Base-by-base conservation (phyloP, 2,329 filamentous ascomycete genomes). In the Fusarium newnesense region DNA sequence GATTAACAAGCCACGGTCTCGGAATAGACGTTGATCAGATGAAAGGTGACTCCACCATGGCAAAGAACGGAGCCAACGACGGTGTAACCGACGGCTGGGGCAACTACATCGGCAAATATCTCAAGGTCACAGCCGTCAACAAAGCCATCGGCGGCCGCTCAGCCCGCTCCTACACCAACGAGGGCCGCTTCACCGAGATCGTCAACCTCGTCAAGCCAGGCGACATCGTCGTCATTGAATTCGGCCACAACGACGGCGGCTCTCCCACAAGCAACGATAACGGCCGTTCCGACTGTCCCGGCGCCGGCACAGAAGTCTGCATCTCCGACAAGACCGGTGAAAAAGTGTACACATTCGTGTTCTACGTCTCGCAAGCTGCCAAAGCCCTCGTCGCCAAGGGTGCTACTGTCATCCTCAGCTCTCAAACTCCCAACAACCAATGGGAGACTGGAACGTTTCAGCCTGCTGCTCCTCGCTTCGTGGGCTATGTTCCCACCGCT, bases 191-290 rank as follows among this genome's bases (percentile, higher is more conserved):
- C 82, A 80, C 85, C 21, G 84, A 84, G 1, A 87, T 93, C 59
- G 86, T 87, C 52, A 80, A 84, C 37, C 76, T 84, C 5, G 83
- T 93, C 30, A 73, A 87, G 76, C 63, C 84, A 3, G 90, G 89
- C 37, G 91, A 93, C 80, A 91, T 89, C 80, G 90, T 93, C 3
- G 84, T 93, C 60, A 92, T 93, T 60, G 91, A 93, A 75, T 92
- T 93, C 75, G 91, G 92, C 0, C 91, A 93, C 83, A 94, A 94
- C 75, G 92, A 93, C 73, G 91, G 90, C 28, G 90, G 91, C 4
- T 86, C 86, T 0, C 82, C 90, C 4, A 53, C 67, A 19, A 80
- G 79, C 3, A 86, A 80, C 18, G 91, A 93, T 79, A 92, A 92
- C 74, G 88, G 88, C 2, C 86, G 90, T 19, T 88, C 87, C 4